Conservation (phyloP, 768 basidiomycete species). For the Tricholoma sp. region DNA sequence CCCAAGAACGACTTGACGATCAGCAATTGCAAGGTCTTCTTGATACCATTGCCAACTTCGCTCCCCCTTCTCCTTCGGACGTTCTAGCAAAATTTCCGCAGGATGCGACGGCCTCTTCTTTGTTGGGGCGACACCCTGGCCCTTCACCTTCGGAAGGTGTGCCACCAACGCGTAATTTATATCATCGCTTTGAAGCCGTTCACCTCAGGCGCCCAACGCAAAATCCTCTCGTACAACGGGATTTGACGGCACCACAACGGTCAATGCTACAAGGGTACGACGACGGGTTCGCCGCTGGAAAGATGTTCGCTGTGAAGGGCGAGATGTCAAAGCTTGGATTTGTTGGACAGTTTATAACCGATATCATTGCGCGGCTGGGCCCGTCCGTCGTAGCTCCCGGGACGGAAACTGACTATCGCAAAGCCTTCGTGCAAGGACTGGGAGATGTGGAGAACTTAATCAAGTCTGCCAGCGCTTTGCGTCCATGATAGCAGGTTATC, state of each 20-base stretch:
- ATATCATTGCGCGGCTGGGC: conserved; percentile 37
- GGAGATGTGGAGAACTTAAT: conserved; percentile 10
- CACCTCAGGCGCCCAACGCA: conserved; percentile 13
- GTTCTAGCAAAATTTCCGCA: conserved; percentile 6
- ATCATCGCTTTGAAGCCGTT: conserved; percentile 25
- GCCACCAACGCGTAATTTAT: neutral
- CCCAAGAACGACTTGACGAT: conserved; percentile 9
- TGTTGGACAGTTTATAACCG: conserved; percentile 51
- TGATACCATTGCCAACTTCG: conserved; percentile 5
- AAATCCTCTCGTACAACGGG: conserved; percentile 4
- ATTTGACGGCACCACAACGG: conserved; percentile 15
- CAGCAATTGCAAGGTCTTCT: conserved; percentile 3
- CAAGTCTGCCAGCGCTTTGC: neutral
- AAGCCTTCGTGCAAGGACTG: conserved; percentile 46
- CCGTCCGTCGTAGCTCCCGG: conserved; percentile 28
- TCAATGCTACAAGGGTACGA: conserved; percentile 42
- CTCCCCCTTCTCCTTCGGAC: conserved; percentile 10
- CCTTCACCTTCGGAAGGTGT: neutral
- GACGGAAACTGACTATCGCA: conserved; percentile 38
- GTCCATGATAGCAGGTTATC: neutral
- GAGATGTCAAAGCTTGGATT: conserved; percentile 52
- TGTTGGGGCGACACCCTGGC: neutral
- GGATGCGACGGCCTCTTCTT: neutral
- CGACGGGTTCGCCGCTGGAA: conserved; percentile 54
- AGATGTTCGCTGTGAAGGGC: conserved; percentile 44